Conservation (phyloP, 495 filamentous ascomycete genomes). For the Xylaria venustula region DNA sequence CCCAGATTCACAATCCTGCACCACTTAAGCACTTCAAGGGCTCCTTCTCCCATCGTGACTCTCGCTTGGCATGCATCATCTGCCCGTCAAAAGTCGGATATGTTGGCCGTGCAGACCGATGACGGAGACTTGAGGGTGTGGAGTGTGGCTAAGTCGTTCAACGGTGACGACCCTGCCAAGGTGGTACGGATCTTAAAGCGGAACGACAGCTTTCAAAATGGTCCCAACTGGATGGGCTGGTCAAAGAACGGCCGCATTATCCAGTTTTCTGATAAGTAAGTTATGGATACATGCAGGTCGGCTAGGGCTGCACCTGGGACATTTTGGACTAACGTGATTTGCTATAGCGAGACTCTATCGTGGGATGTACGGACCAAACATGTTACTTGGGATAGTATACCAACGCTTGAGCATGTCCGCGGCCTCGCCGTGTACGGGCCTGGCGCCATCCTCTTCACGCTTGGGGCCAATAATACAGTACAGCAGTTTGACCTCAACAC, state of each 20-base stretch:
- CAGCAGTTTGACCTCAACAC: constrained; percentile 94
- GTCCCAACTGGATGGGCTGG: constrained; percentile 96
- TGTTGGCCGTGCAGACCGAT: constrained; percentile 88
- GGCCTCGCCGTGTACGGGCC: constrained; percentile 88
- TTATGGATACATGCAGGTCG: constrained; percentile 21
- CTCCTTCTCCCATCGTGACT: constrained; percentile 84
- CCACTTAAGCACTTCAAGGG: constrained; percentile 77
- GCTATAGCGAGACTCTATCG: constrained; percentile 75
- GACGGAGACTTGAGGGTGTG: constrained; percentile 94
- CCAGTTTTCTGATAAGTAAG: constrained; percentile 89
- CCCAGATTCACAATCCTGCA: constrained; percentile 94
- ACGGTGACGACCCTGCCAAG: constrained; percentile 70
- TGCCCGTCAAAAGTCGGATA: constrained; percentile 94
- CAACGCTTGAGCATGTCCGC: constrained; percentile 75
- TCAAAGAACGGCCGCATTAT: constrained; percentile 96
- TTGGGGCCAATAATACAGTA: constrained; percentile 81
- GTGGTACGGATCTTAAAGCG: constrained; percentile 85
- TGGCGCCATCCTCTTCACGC: constrained; percentile 86
- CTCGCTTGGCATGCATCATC: constrained; percentile 97
- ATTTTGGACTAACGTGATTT: constrained; percentile 27
- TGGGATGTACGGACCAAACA: constrained; percentile 98
- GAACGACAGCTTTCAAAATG: constrained; percentile 65
- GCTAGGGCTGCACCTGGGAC: constrained; percentile 40
- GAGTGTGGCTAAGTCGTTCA: constrained; percentile 88
- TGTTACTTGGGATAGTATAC: constrained; percentile 82